Conservation (phyloP, 257 asterid genomes). For the Parsonsia alboflavescens region DNA sequence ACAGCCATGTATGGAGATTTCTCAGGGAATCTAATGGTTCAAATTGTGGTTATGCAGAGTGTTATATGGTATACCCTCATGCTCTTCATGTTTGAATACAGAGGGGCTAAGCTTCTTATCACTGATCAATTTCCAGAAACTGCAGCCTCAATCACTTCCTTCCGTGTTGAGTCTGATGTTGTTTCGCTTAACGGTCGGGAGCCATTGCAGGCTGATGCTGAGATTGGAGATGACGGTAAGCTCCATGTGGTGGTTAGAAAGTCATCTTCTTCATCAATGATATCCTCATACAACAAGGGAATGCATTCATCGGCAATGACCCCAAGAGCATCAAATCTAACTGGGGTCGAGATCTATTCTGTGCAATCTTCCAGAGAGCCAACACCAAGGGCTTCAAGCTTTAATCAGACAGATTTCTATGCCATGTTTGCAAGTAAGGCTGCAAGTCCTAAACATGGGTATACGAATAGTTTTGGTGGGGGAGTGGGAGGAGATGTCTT, state of each 20-base stretch:
- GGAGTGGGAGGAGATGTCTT: constrained; percentile 59
- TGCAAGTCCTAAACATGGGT: constrained; percentile 80
- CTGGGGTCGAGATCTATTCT: constrained; percentile 87
- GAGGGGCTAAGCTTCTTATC: constrained; percentile 72
- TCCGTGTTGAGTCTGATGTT: constrained; percentile 78
- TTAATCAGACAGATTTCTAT: constrained; percentile 76
- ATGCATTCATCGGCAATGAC: constrained; percentile 47
- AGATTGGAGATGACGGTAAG: constrained; percentile 84
- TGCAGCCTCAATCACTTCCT: constrained; percentile 76
- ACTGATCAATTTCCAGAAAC: constrained; percentile 82
- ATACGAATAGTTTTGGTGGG: constrained; percentile 51
- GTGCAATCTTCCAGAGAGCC: constrained; percentile 87
- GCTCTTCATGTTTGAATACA: constrained; percentile 74
- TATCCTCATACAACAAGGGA: constrained; percentile 46
- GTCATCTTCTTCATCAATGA: constrained; percentile 53
- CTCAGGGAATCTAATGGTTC: constrained; percentile 87
- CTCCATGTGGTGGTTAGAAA: constrained; percentile 71
- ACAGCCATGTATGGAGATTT: constrained; percentile 91
- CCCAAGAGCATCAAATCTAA: constrained; percentile 73
- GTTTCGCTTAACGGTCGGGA: constrained; percentile 76
- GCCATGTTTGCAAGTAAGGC: constrained; percentile 76
- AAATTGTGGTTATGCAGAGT: constrained; percentile 84
- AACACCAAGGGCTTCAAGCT: constrained; percentile 80
- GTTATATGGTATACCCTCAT: constrained; percentile 83
- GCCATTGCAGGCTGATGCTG: constrained; percentile 80